Percentiles rank a stretch among this genome's conserved stretches.
phyloP scores from a whole-genome alignment of 108 stramenopile species.

The Licmophora abbreviata region DNA sequence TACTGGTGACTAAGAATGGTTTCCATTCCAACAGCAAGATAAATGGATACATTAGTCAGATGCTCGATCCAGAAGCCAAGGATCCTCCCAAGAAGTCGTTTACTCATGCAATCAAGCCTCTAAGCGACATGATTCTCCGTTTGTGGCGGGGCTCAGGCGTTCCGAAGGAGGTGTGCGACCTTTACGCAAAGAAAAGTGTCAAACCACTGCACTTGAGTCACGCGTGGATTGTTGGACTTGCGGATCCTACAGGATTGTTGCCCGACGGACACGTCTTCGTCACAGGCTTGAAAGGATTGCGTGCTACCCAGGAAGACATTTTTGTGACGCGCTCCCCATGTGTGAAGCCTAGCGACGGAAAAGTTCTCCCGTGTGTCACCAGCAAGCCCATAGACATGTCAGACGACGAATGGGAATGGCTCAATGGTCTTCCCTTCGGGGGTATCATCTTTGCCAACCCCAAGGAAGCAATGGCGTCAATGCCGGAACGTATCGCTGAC shows the following conservation, averaged over 20 bases:
- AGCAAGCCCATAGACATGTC: slow-evolving; percentile 10
- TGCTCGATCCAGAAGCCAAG: not conserved
- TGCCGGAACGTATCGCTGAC: slow-evolving; percentile 20
- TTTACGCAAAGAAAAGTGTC: slow-evolving; percentile 10
- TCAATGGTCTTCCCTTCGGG: slow-evolving; percentile 18
- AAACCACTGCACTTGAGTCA: slow-evolving; percentile 11
- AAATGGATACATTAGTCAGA: slow-evolving; percentile 9
- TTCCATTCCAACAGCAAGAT: slow-evolving; percentile 5
- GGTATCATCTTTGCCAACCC: slow-evolving; percentile 19
- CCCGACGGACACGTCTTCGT: slow-evolving; percentile 37
- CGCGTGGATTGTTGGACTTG: slow-evolving; percentile 33
- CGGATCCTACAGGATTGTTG: slow-evolving; percentile 35
- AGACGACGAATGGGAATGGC: slow-evolving; percentile 5
- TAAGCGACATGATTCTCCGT: slow-evolving; percentile 20
- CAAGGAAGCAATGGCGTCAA: slow-evolving; percentile 3
- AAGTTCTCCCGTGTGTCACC: slow-evolving; percentile 1
- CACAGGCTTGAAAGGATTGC: slow-evolving; percentile 32
- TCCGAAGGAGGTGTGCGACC: slow-evolving; percentile 1
- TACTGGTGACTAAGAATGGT: slow-evolving; percentile 9
- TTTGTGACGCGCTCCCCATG: slow-evolving; percentile 31
- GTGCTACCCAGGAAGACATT: no score
- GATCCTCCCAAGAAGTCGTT: slow-evolving; percentile 7
- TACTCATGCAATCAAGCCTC: slow-evolving; percentile 3
- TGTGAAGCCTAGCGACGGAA: slow-evolving; percentile 17
- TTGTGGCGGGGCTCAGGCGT: slow-evolving; percentile 20